These are phyloP conservation scores for Suhomyces taliae DNA, from an alignment of 1,139 yeast genomes.

Conservation along the genomic window DNA sequence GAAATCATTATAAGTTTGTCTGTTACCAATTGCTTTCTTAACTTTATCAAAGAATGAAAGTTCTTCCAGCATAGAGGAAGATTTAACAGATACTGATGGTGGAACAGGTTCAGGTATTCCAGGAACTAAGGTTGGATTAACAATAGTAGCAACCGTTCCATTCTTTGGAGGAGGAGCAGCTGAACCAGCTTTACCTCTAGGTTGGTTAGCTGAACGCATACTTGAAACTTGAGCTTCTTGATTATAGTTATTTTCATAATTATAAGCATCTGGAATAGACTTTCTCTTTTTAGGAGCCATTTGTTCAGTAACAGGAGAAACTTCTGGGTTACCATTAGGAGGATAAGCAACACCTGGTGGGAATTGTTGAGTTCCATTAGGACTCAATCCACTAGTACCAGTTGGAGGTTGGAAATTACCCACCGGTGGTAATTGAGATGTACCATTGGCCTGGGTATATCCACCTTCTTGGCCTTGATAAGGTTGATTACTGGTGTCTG, in stretches of 20 bases:
- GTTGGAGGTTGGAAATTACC: constrained; percentile 91
- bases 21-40: constrained; percentile 85
- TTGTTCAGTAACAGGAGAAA: constrained; percentile 12
- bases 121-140: constrained; percentile 72
- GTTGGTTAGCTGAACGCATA: constrained; percentile 39
- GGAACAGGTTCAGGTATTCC: constrained; percentile 86
- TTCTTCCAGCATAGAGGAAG: constrained; percentile 74
- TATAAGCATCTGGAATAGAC: constrained; percentile 31
- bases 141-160: constrained; percentile 25
- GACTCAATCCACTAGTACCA: constrained; percentile 35
- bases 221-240: constrained; percentile 58
- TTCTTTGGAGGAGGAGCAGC: constrained; percentile 14
- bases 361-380: constrained; percentile 19
- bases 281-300: constrained; percentile 25
- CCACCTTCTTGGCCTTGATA: constrained; percentile 20
- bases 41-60: constrained; percentile 89
- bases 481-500: constrained; percentile 67
- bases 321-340: constrained; percentile 6
- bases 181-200: constrained; percentile 4
- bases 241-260: constrained; percentile 35
- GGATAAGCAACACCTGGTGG: constrained; percentile 11
- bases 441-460: constrained; percentile 26
- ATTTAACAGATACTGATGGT: constrained; percentile 53
- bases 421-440: constrained; percentile 82
- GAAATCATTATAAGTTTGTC: constrained; percentile 88